Base-by-base conservation (phyloP, 108 stramenopile species). In the Skeletonema tropicum region DNA sequence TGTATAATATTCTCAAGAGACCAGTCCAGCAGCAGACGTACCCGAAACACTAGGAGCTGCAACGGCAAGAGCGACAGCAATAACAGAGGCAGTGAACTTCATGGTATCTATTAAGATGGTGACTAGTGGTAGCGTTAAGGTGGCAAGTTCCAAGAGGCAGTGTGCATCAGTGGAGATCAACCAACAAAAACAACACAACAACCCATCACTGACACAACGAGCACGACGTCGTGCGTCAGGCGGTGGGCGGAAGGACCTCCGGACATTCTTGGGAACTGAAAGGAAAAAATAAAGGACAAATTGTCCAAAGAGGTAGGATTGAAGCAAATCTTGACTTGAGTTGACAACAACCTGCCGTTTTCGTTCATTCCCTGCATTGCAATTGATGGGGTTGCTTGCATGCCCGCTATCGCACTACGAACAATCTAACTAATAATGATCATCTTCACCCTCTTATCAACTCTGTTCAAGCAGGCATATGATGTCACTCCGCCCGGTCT, bases 401-500 rank as follows among this genome's bases (percentile, higher is more conserved):
- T 29, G 26, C 26, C 26, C 26, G n/a, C n/a, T 29, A 29, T 29
- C 26, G 26, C 2, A 1, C 26, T 29, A 2, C 26, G 33, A 35
- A 35, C 33, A 35, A 35, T 35, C 5, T n/a, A 15, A 45, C 4
- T 15, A 29, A 29, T 29, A 29, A 76, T 76, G 75, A 61, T 67
- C 0, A 59, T 76, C 60, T 60, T 76, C 31, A 49, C 65, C 67
- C n/a, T 60, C 39, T 19, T 76, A 46, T 74, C 81, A 31, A 42
- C 68, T 9, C 11, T 75, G 59, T 82, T 71, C 70, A 74, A 72
- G 57, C 19, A 66, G 39, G 38, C 71, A 32, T 74, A 70, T 55
- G 74, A 74, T 61, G 42, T 84, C 21, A 52, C 91, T 49, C 94
- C 92, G 15, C 90, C 94, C 3, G 94, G 94, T 29, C 64, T 92